These are phyloP conservation scores for Scheffersomyces illinoinensis DNA, from an alignment of 1,139 yeast species.

Conservation along the genomic window DNA sequence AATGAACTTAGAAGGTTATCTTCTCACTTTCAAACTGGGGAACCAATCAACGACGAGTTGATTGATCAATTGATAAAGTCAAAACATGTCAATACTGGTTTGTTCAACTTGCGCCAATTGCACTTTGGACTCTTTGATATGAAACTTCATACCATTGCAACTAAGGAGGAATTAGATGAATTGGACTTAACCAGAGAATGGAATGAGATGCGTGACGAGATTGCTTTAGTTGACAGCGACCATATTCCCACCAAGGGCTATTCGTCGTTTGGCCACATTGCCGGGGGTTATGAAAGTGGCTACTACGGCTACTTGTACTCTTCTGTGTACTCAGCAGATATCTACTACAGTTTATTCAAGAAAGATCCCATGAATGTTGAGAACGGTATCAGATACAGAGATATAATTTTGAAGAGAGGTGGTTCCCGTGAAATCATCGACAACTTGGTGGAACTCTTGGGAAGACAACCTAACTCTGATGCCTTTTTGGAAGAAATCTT, in stretches of 20 bases:
- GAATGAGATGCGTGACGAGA: conserved; percentile 62
- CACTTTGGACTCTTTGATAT: conserved; percentile 79
- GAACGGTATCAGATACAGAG: conserved; percentile 68
- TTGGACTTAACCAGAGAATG: conserved; percentile 56
- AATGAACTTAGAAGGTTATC: conserved; percentile 60
- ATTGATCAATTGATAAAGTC: conserved; percentile 62
- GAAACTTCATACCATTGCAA: conserved; percentile 58
- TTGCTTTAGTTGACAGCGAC: conserved; percentile 58
- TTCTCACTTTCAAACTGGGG: conserved; percentile 64
- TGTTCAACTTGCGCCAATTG: conserved; percentile 70
- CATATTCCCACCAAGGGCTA: conserved; percentile 61
- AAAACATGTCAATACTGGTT: conserved; percentile 75
- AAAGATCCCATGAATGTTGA: conserved; percentile 63
- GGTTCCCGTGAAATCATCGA: conserved; percentile 72
- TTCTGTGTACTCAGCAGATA: conserved; percentile 81
- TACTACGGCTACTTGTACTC: conserved; percentile 88
- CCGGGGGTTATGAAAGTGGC: conserved; percentile 84
- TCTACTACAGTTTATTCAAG: conserved; percentile 72
- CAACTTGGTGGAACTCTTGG: conserved; percentile 63
- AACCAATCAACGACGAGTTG: conserved; percentile 57
- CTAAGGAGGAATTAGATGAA: conserved; percentile 36
- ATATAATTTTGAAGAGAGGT: conserved; percentile 67
- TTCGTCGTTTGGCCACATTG: conserved; percentile 78
- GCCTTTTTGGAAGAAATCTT: conserved; percentile 63
- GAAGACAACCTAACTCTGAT: conserved; percentile 70